These are phyloP conservation scores for Spathaspora girioi DNA, from an alignment of 805 yeast genomes.

Conservation along the genomic window DNA sequence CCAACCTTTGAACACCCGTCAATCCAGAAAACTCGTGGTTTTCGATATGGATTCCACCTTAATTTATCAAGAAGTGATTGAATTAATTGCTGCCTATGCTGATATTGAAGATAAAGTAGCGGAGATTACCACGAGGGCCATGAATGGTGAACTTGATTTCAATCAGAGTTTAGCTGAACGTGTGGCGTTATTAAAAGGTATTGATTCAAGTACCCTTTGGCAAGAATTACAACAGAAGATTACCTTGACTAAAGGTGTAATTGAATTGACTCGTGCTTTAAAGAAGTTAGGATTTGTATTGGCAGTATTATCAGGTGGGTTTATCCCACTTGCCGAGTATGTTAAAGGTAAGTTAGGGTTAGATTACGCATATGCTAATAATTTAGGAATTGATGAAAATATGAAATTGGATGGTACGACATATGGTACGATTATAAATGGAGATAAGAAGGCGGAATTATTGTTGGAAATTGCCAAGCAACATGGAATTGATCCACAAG, in stretches of 20 bases:
- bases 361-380: conserved; percentile 89
- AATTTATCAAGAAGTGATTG: conserved; percentile 95
- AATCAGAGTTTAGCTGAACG: conserved; percentile 73
- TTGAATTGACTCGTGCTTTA: conserved; percentile 61
- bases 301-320: conserved; percentile 95
- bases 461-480: conserved; percentile 56
- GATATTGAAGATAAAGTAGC: conserved; percentile 83
- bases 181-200: conserved; percentile 78
- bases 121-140: conserved; percentile 85
- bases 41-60: conserved; percentile 98
- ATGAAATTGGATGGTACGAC: conserved; percentile 72
- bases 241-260: conserved; percentile 80
- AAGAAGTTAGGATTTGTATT: conserved; percentile 59
- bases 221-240: conserved; percentile 70
- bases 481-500: conserved; percentile 46
- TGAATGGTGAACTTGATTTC: conserved; percentile 96
- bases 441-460: conserved; percentile 73
- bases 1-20: conserved; percentile 22
- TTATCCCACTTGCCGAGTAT: conserved; percentile 79
- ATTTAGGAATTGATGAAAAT: conserved; percentile 40
- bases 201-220: conserved; percentile 70
- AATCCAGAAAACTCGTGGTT: conserved; percentile 58
- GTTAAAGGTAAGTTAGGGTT: conserved; percentile 64
- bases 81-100: conserved; percentile 92
- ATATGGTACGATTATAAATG: conserved; percentile 81